Percentiles rank a stretch among this genome's conserved stretches.
Conservation (phyloP, 2,329 filamentous ascomycete genomes). For the Claviceps africana region DNA sequence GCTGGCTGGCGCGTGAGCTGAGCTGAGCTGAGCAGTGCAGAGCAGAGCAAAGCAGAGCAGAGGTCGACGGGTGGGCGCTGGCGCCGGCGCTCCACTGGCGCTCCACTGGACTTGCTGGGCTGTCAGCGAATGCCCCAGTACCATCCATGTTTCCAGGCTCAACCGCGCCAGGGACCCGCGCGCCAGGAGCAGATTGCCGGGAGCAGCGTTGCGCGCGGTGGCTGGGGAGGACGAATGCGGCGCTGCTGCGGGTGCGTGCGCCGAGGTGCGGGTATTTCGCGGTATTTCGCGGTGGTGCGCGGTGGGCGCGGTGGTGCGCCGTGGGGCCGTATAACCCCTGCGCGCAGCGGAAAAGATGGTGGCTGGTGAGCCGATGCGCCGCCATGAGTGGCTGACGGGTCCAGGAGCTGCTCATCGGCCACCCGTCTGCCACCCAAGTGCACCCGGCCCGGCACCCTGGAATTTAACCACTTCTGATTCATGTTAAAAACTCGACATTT, state of each 20-base stretch:
- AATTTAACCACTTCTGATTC: not conserved
- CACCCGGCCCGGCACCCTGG: too few relatives aligned
- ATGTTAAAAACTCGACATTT: not conserved
- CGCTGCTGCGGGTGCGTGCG: not conserved
- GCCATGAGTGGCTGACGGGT: not conserved
- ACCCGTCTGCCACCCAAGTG: too few relatives aligned
- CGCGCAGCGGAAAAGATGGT: conserved; percentile 14
- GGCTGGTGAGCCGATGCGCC: conserved; percentile 14
- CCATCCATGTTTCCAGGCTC: not conserved
- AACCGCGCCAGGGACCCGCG: not conserved
- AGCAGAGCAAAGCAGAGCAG: not conserved
- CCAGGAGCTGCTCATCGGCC: not conserved
- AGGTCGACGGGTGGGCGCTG: too few relatives aligned
- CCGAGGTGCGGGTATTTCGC: too few relatives aligned
- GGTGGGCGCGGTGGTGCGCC: not conserved
- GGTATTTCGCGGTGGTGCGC: not conserved
- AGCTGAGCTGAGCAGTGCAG: not conserved
- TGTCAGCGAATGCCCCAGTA: too few relatives aligned
- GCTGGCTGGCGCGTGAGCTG: not conserved
- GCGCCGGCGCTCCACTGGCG: too few relatives aligned
- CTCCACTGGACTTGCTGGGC: too few relatives aligned
- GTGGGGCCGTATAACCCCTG: not conserved
- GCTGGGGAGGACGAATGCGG: not conserved
- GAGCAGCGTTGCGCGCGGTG: not conserved
- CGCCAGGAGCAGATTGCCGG: not conserved